Base-by-base conservation (phyloP, 495 filamentous ascomycete species). In the Collariella sp. region DNA sequence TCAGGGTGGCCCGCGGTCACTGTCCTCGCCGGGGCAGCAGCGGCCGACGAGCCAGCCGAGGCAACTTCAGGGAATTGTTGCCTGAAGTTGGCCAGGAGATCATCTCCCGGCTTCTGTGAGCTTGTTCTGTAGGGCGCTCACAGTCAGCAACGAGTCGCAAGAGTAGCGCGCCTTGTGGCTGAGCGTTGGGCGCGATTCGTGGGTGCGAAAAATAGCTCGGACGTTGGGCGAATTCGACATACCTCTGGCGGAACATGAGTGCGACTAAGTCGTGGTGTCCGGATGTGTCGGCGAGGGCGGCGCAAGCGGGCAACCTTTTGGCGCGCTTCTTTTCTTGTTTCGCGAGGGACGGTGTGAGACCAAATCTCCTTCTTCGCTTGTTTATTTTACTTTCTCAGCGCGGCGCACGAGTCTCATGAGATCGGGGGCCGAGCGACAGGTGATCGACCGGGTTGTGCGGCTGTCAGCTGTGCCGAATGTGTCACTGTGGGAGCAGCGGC, bases 101-200 rank as follows among this genome's bases (percentile, higher is more conserved):
- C 88, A 60, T 88, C 83, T 62, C 79, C 83, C 38, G 90, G 90
- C 75, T 95, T 96, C 70, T 90, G 89, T 41, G 86, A 82, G 62
- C 83, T 90, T 61, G 82, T 87, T 61, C 88, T 94, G 64, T 39
- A 57, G 23, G 51, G 44, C n/a, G 19, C 5, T 22, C 5, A 39
- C 7, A 39, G 67, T 73, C 42, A 73, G 67, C 52, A 60, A 43
- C 38, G 33, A 15, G 12, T 42, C 5, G 16, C 16, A 34, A 43
- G 49, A n/a, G 46, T 24, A 41, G 13, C 43, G 41, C 4, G 11
- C 0, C 42, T 12, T 24, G 26, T 7, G 16, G 31, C n/a, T n/a
- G n/a, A n/a, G 19, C 22, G 22, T n/a, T 13, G 31, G 34, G 18
- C 20, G 23, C 13, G 18, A 16, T 19, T 18, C 29, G 46, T 13